Percentiles rank a stretch among this genome's conserved stretches.
Evolutionary conservation across 352 stramenopile genomes (phyloP).

Genomic region (Phytophthora meadii): DNA sequence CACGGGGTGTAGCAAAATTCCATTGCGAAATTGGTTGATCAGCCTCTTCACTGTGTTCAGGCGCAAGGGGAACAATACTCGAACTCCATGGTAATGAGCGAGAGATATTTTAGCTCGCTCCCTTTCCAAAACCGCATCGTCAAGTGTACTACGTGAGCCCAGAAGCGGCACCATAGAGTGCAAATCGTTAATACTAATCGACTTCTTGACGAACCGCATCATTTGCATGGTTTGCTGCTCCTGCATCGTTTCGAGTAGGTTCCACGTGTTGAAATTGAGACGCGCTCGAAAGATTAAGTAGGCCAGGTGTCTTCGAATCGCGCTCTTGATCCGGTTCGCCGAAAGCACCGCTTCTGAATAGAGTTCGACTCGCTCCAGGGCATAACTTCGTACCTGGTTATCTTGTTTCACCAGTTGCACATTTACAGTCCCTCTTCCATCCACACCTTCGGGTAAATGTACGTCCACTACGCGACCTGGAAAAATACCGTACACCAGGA

Average conservation of each 20-base stretch:
- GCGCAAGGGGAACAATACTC: not conserved
- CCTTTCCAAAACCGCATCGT: not conserved
- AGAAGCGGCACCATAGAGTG: not conserved
- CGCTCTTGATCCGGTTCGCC: conserved; percentile 76
- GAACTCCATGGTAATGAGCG: not conserved
- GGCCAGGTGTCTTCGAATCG: conserved; percentile 65
- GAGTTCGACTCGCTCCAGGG: conserved; percentile 61
- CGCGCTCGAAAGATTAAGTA: conserved; percentile 53
- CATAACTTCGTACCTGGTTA: conserved; percentile 38
- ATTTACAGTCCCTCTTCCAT: conserved; percentile 24
- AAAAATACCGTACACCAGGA: not conserved
- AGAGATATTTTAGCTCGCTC: not conserved
- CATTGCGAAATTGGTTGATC: conserved; percentile 2
- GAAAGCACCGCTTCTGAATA: conserved; percentile 74
- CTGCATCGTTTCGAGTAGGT: not conserved
- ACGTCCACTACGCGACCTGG: not conserved
- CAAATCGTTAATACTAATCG: not conserved
- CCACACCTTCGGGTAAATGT: not conserved
- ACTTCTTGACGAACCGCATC: not conserved
- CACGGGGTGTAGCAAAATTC: not conserved
- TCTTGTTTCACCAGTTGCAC: conserved; percentile 46
- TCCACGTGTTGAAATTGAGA: not conserved
- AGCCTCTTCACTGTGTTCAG: conserved; percentile 1
- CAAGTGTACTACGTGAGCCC: not conserved
- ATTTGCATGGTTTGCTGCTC: not conserved